Conservation (phyloP, 768 basidiomycete species). For the Russula ochroleuca region DNA sequence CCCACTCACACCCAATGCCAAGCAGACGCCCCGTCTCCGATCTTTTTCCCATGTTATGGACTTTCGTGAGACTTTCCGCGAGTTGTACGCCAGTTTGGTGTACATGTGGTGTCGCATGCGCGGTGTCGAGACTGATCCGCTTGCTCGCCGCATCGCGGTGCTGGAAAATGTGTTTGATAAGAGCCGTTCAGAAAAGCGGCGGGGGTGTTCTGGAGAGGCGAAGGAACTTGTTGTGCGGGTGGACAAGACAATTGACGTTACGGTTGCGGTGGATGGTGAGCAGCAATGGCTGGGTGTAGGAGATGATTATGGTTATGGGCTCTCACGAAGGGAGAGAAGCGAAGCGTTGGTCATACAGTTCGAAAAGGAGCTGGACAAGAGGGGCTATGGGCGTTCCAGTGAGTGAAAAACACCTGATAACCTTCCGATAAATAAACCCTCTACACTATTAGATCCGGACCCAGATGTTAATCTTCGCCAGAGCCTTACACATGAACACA, state of each 20-base stretch:
- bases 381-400: constrained; percentile 25
- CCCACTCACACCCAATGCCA: constrained; percentile 32
- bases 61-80: constrained; percentile 62
- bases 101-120: constrained; percentile 53
- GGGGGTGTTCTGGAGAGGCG: constrained; percentile 9
- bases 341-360: constrained; percentile 52
- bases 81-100: constrained; percentile 54
- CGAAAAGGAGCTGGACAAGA: constrained; percentile 47
- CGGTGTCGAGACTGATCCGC: constrained; percentile 49
- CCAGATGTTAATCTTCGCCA: not conserved
- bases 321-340: constrained; percentile 45
- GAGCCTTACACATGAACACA: not conserved
- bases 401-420: not conserved
- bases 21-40: constrained; percentile 49
- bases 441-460: not conserved
- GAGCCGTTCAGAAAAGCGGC: constrained; percentile 28
- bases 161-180: constrained; percentile 37
- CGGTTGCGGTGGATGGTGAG: constrained; percentile 44
- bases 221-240: constrained; percentile 15
- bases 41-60: constrained; percentile 63
- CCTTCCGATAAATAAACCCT: not conserved
- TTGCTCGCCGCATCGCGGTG: constrained; percentile 42
- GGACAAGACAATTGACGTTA: constrained; percentile 10
- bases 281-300: constrained; percentile 52
- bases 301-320: constrained; percentile 44